Evolutionary conservation across 148 eudicot genomes (phyloP), one percentile per base, ranked within the genome.

Genomic region (Vaccinium macrocarpon): DNA sequence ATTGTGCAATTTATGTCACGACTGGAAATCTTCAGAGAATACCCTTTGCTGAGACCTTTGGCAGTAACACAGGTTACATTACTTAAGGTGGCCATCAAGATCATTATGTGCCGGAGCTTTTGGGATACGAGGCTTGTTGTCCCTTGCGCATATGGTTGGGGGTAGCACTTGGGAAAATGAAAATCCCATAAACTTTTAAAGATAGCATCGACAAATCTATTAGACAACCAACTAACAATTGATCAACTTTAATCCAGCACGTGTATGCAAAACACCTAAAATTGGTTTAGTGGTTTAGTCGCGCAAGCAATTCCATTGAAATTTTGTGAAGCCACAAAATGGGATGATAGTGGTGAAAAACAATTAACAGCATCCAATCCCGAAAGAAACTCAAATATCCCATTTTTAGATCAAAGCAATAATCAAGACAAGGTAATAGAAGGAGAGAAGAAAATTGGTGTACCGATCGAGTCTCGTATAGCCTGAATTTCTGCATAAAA

Each of bases 401-500:
- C 25, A 27, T 27, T 66, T 82, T 82, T 35, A 15, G 38, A 62
- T 81, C 74, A 32, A 81, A 61, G 38, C 38, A 50, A 7, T 81
- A 68, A 35, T 25, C 25, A 27, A 68, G 48, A 46, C 35, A 21
- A 52, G n/a, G 23, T 64, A 57, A 51, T 0, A 12, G 68, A 38
- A 18, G 4, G 6, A 23, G 75, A 50, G 68, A 81, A 78, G 71
- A 64, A 23, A 52, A 52, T 59, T 38, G 29, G 15, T 42, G 59
- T 92, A 95, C 98, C 98, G 93, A 91, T 84, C 71, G 91, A 89
- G 98, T 94, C 84, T 95, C 91, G 64, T 94, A 95, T 72, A 95
- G 95, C 86, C 95, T 88, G 89, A 94, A 95, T 84, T 94, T 91
- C 87, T 95, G 95, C 92, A 95, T 93, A 82, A 86, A 85, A 19